These are phyloP conservation scores for Oxyria digyna DNA, from an alignment of 148 eudicot genomes.

Conservation along the genomic window DNA sequence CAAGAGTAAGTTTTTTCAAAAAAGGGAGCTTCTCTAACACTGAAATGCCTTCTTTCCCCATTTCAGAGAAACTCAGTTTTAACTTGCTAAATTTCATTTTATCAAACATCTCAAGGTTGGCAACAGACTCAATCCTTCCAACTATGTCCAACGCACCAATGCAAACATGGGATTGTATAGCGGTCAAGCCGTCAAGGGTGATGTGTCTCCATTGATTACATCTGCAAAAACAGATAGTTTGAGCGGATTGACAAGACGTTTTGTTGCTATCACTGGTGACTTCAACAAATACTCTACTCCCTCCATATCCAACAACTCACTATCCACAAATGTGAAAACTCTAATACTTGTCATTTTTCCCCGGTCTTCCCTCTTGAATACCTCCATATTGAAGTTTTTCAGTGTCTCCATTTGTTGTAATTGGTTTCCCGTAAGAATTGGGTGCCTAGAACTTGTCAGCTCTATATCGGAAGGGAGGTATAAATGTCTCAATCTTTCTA, in stretches of 20 bases:
- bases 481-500: not conserved
- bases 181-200: not conserved
- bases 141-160: not conserved
- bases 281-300: not conserved
- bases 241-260: not conserved
- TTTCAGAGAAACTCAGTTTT: not conserved
- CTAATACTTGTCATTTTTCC: not conserved
- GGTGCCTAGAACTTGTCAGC: not conserved
- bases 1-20: not conserved
- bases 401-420: not conserved
- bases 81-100: too few relatives aligned
- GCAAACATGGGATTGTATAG: not conserved
- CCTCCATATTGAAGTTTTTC: not conserved
- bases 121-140: not conserved
- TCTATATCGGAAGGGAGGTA: not conserved
- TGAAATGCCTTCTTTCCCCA: not conserved
- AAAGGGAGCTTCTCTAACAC: not conserved
- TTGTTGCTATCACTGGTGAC: not conserved
- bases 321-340: not conserved
- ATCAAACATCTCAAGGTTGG: too few relatives aligned
- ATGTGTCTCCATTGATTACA: not conserved
- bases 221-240: not conserved
- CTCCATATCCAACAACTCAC: too few relatives aligned
- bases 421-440: not conserved
- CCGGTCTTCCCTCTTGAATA: too few relatives aligned